phyloP scores from a whole-genome alignment of 2,329 filamentous ascomycete species.

The Ceratocystis ficicola region DNA sequence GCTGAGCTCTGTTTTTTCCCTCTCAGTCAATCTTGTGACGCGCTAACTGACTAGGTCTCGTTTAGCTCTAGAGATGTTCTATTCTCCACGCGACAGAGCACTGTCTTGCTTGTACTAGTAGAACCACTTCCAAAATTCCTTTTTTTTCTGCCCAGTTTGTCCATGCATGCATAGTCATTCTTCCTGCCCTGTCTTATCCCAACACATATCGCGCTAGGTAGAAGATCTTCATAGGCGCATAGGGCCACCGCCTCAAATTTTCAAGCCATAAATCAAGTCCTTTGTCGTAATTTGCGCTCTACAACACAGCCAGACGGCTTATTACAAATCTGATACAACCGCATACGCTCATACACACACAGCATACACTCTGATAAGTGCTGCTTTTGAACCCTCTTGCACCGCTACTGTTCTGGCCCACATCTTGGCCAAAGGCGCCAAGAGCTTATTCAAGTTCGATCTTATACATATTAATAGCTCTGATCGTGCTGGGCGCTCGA shows the following conservation, averaged over 20 bases:
- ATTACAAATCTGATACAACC: neutral
- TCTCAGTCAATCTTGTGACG: neutral
- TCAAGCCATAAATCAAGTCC: neutral
- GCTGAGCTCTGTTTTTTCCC: neutral
- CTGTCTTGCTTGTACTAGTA: conserved; percentile 7
- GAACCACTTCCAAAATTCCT: neutral
- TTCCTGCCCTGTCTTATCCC: neutral
- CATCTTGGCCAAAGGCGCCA: neutral
- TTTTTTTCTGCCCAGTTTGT: neutral
- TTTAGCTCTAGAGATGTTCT: conserved; percentile 1
- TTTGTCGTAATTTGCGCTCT: conserved; percentile 1
- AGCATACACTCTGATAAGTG: neutral
- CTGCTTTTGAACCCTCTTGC: neutral
- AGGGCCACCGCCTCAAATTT: conserved; percentile 6
- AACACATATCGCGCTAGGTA: conserved; percentile 6
- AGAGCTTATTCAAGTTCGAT: neutral
- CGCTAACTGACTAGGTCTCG: neutral
- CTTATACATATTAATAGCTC: neutral
- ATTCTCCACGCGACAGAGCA: conserved; percentile 6
- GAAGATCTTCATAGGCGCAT: neutral
- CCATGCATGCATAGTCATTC: neutral
- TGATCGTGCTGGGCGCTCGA: neutral
- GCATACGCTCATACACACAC: neutral
- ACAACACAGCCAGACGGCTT: neutral
- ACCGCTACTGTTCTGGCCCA: neutral